phyloP scores from a whole-genome alignment of 371 early-diverging fungal species.

The Catenaria anguillulae region DNA sequence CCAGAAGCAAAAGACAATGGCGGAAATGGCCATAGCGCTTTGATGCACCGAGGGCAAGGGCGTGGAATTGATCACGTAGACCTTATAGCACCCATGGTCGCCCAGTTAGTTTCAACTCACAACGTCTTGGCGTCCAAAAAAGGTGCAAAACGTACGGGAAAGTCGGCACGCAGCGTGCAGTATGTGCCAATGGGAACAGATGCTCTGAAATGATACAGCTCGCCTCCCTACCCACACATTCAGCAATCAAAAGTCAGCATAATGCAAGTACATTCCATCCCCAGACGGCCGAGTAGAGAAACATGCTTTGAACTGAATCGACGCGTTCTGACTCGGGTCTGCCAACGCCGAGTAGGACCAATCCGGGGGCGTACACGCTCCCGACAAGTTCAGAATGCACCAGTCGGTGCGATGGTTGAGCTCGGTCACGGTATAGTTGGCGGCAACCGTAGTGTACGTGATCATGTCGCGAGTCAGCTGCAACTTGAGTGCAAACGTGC shows the following conservation, averaged over 20 bases:
- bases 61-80: conserved; percentile 12
- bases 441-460: neutral
- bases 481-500: conserved; percentile 8
- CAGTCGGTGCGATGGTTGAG: conserved; percentile 19
- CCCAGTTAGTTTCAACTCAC: neutral
- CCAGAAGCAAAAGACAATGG: conserved; percentile 12
- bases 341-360: conserved; percentile 4
- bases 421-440: conserved; percentile 12
- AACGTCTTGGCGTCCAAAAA: no score
- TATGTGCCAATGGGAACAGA: conserved; percentile 13
- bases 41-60: conserved; percentile 13
- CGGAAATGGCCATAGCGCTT: conserved; percentile 15
- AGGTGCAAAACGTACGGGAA: conserved; percentile 7
- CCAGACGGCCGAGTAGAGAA: no score
- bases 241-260: no score
- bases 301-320: neutral
- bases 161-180: conserved; percentile 10
- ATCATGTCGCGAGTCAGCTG: conserved; percentile 6
- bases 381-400: conserved; percentile 13
- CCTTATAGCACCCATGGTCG: neutral
- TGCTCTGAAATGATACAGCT: conserved; percentile 19
- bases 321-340: neutral
- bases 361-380: conserved; percentile 8
- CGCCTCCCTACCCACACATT: conserved; percentile 9
- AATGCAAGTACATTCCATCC: no score